Conservation (phyloP, 306 rosid species). For the Trichosanthes cucumerina region DNA sequence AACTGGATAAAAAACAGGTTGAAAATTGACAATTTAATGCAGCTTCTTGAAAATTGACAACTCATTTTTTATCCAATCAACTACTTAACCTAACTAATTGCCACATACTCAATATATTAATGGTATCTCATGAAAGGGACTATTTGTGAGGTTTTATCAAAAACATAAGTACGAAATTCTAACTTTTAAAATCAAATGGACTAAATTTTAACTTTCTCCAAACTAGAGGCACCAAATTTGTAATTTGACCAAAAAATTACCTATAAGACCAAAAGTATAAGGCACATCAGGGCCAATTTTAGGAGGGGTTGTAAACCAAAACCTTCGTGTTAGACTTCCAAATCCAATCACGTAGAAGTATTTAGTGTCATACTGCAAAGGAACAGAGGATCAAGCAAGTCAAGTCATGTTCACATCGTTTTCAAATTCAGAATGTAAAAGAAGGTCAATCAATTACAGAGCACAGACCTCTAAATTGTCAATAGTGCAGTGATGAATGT, state of each 20-base stretch:
- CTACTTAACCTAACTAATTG: not conserved
- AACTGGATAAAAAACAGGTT: too few relatives aligned
- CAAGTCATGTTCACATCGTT: not conserved
- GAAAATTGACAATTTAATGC: too few relatives aligned
- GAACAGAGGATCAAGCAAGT: not conserved
- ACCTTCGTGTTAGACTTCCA: constrained; percentile 33
- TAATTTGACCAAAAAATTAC: constrained; percentile 17
- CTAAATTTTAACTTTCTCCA: too few relatives aligned
- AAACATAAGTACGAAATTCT: not conserved
- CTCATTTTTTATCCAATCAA: too few relatives aligned
- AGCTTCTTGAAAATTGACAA: too few relatives aligned
- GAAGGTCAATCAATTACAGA: not conserved
- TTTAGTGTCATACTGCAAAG: constrained; percentile 48
- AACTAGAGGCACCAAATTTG: not conserved
- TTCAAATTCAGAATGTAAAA: not conserved
- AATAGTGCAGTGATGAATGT: constrained; percentile 65
- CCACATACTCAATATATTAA: not conserved
- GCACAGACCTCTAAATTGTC: constrained; percentile 42
- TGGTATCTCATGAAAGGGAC: too few relatives aligned
- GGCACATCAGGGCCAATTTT: constrained; percentile 59
- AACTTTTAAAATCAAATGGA: not conserved
- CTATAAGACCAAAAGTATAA: constrained; percentile 62
- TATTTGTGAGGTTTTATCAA: not conserved
- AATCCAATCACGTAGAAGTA: constrained; percentile 57
- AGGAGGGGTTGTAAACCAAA: constrained; percentile 68